Percentiles rank a stretch among this genome's conserved stretches.
These are phyloP conservation scores for Hortaea sp. DNA, from an alignment of 2,329 filamentous ascomycete species.

Conservation along the genomic window DNA sequence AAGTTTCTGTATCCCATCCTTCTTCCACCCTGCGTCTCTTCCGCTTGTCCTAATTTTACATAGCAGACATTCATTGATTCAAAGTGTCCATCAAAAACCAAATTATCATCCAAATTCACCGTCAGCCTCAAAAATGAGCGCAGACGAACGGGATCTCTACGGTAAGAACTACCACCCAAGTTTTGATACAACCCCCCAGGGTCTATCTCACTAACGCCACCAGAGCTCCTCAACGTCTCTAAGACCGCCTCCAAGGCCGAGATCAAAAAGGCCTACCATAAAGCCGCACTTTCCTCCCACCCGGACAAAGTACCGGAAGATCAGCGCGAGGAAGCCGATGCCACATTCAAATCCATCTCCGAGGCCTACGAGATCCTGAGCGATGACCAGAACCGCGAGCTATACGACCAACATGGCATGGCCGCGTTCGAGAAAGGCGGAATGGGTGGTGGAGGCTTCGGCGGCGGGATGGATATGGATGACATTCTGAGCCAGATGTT, in stretches of 20 bases:
- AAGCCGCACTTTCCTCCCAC: constrained; percentile 73
- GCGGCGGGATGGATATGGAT: constrained; percentile 70
- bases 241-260: constrained; percentile 64
- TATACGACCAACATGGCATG: constrained; percentile 95
- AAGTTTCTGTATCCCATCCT: too few relatives aligned
- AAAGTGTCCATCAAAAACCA: too few relatives aligned
- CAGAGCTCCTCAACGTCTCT: constrained; percentile 71
- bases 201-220: constrained; percentile 19
- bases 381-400: constrained; percentile 83
- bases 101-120: too few relatives aligned
- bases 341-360: constrained; percentile 84
- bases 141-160: constrained; percentile 51
- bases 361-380: constrained; percentile 96
- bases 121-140: constrained; percentile 10
- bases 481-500: constrained; percentile 95
- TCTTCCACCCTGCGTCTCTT: too few relatives aligned
- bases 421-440: constrained; percentile 77
- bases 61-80: too few relatives aligned
- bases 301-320: constrained; percentile 91
- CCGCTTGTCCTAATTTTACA: too few relatives aligned
- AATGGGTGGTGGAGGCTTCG: constrained; percentile 50
- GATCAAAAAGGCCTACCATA: constrained; percentile 93
- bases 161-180: constrained; percentile 21
- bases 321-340: constrained; percentile 73
- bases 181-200: neutral